Evolutionary conservation across 768 basidiomycete genomes (phyloP), one percentile per base, ranked within the genome.

Genomic region (Asterophora parasitica): DNA sequence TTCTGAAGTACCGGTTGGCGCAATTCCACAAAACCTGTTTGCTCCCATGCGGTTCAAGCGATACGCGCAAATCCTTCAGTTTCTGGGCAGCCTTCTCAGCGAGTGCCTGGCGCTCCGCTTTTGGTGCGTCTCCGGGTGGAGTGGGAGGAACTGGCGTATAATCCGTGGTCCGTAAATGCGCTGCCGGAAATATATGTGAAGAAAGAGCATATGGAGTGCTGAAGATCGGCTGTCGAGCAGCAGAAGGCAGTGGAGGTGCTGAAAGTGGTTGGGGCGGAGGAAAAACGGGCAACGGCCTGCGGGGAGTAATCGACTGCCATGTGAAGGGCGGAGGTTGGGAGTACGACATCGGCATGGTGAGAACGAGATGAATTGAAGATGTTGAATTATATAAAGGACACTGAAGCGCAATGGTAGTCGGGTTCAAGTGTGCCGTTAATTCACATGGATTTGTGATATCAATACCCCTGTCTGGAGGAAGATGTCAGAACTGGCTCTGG

Each of bases 1-100:
- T 65, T 56, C 71, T 71, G 23, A 77, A 75, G 61, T 85, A 91
- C 34, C 89, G 78, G 58, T 92, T 89, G 28, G 83, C 60, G 43
- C 78, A 82, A 43, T 77, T 82, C 86, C 87, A 90, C 44, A 91
- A 62, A 4, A 77, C 59, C 44, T 62, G 57, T 1, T 69, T 67
- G 45, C 72, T 63, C 7, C 73, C 71, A 39, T 71, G 68, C 16
- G 66, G 65, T 34, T 49, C 44, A 42, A 66, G 64, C 9, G 60
- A 58, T 30, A 61, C 64, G 41, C 69, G 65, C 33, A 68, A 30
- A 13, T 62, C 58, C 30, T 61, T 42, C 17, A 75, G 49, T 39
- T 58, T 51, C 27, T 49, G 46, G 3, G 53, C 46, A 0, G 64
- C 57, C 45, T 63, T 53, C 19, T 56, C 33, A 10, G 69, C 56